phyloP scores from a whole-genome alignment of 768 basidiomycete species.

The Psilocybe cubensis region DNA sequence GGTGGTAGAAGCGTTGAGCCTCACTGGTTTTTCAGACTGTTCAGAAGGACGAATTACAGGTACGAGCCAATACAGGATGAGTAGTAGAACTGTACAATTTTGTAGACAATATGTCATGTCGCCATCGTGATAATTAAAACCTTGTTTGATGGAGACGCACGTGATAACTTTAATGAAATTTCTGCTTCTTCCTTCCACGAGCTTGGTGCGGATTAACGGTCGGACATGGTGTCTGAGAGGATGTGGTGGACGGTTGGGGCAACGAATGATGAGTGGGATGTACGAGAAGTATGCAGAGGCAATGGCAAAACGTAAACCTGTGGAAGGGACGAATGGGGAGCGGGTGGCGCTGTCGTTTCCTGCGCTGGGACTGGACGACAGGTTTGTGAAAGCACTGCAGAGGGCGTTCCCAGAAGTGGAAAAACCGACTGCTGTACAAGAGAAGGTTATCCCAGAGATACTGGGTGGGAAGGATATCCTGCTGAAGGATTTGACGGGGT shows the following conservation, averaged over 20 bases:
- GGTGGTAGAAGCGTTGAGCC: background rate
- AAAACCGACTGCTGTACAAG: conserved; percentile 62
- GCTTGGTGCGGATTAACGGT: background rate
- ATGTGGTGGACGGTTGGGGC: background rate
- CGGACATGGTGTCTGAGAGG: background rate
- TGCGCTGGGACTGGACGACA: conserved; percentile 52
- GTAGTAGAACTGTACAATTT: conserved; percentile 28
- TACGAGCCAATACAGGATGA: conserved; percentile 51
- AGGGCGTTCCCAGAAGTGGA: conserved; percentile 65
- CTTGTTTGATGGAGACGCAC: conserved; percentile 11
- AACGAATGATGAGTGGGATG: conserved; percentile 19
- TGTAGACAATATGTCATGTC: background rate
- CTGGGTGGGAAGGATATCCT: conserved; percentile 61
- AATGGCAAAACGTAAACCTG: conserved; percentile 3
- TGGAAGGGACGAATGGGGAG: background rate
- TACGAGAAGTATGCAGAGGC: conserved; percentile 15
- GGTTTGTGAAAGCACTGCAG: conserved; percentile 51
- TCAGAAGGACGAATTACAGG: conserved; percentile 37
- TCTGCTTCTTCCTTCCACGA: conserved; percentile 22
- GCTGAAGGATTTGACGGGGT: conserved; percentile 73
- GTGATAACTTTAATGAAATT: conserved; percentile 26
- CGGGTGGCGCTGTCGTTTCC: conserved; percentile 5
- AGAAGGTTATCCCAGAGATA: conserved; percentile 63
- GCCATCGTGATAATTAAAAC: background rate
- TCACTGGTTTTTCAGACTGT: conserved; percentile 52